These are phyloP conservation scores for Selaginella moellendorffii DNA, from an alignment of 75 land plant species.

Conservation along the genomic window DNA sequence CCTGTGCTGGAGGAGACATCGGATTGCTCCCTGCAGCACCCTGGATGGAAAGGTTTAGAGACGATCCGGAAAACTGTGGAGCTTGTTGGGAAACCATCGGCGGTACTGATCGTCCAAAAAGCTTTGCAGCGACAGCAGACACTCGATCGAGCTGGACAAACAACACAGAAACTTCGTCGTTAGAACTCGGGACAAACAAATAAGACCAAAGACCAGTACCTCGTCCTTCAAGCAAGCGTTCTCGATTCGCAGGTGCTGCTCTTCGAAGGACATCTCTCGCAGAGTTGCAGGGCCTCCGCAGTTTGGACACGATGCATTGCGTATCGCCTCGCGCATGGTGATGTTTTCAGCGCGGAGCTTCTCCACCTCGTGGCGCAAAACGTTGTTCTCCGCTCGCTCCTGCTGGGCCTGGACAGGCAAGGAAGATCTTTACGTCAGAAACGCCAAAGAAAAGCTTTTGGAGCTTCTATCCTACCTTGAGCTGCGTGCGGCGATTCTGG, in stretches of 20 bases:
- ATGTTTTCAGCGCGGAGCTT: too few relatives aligned
- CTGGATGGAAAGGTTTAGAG: slow-evolving; percentile 20
- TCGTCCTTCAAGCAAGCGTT: too few relatives aligned
- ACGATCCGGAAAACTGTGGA: slow-evolving; percentile 34
- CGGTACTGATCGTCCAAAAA: slow-evolving; percentile 60
- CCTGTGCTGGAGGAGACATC: neutral
- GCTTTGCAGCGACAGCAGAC: slow-evolving; percentile 56
- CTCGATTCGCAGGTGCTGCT: neutral
- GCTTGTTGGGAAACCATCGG: slow-evolving; percentile 39
- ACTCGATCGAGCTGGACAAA: slow-evolving; percentile 55
- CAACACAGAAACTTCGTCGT: neutral
- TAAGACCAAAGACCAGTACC: neutral
- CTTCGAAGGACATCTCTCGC: neutral
- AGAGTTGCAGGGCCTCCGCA: slow-evolving; percentile 50
- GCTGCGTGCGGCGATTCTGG: slow-evolving; percentile 58
- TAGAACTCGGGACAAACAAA: neutral
- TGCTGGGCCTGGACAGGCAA: slow-evolving; percentile 50
- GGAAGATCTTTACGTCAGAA: too few relatives aligned
- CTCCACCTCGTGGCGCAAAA: slow-evolving; percentile 55
- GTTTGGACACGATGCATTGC: slow-evolving; percentile 52
- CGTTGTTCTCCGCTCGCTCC: slow-evolving; percentile 60
- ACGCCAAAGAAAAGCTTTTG: too few relatives aligned
- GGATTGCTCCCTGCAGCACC: neutral
- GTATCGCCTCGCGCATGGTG: slow-evolving; percentile 67
- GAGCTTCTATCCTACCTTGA: slow-evolving; percentile 50